Conservation (phyloP, 1,139 yeast genomes). For the Entelexis sorbosivorans region DNA sequence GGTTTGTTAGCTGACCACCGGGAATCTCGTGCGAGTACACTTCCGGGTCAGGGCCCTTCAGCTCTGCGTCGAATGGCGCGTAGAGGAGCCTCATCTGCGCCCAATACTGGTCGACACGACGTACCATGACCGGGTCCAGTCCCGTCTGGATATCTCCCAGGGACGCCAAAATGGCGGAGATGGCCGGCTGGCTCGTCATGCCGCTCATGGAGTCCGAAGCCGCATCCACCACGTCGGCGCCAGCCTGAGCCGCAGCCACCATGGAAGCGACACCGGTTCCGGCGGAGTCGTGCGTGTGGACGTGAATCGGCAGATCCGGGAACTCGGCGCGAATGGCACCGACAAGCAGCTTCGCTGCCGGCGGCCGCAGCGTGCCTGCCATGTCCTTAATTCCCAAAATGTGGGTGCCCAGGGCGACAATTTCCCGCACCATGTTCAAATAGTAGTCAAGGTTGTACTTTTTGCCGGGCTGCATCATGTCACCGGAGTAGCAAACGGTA, state of each 20-base stretch:
- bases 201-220: conserved; percentile 97
- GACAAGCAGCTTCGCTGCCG: conserved; percentile 74
- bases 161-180: conserved; percentile 84
- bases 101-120: conserved; percentile 91
- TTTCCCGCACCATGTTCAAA: conserved; percentile 64
- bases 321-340: conserved; percentile 72
- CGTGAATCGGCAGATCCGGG: conserved; percentile 93
- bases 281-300: conserved; percentile 98
- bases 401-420: conserved; percentile 92
- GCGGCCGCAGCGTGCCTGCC: conserved; percentile 98
- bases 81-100: conserved; percentile 94
- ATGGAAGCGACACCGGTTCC: conserved; percentile 98
- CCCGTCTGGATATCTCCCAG: conserved; percentile 74
- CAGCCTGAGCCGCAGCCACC: conserved; percentile 89
- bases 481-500: conserved; percentile 97
- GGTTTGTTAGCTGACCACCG: conserved; percentile 96
- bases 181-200: conserved; percentile 95
- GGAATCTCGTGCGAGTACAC: conserved; percentile 97
- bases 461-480: conserved; percentile 89
- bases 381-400: conserved; percentile 94
- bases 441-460: conserved; percentile 91
- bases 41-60: conserved; percentile 99
- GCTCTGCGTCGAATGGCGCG: conserved; percentile 95
- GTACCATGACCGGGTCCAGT: conserved; percentile 52
- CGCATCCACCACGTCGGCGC: conserved; percentile 97